Base-by-base conservation (phyloP, 129 eudicot species). In the Chrysanthemum lavandulifolium region DNA sequence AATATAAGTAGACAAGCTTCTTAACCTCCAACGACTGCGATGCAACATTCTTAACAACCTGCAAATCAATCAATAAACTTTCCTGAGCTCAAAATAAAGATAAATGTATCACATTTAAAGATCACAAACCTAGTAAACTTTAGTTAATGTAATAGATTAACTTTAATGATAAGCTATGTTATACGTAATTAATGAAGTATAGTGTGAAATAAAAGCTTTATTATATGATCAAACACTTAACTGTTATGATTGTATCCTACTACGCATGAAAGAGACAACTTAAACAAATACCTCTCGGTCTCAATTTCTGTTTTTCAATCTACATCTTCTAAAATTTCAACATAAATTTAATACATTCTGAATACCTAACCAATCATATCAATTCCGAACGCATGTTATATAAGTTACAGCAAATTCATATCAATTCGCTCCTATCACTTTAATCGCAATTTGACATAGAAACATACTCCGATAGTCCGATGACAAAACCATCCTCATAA, bases 1-100 rank as follows among this genome's bases (percentile, higher is more conserved):
- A 74, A 76, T 95, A 95, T 82, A 90, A 77, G 91, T 95, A 95
- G 61, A 95, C 99, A 75, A 95, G 93, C 87, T 95, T 95, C 89
- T 95, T 95, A 55, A 90, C 96, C 83, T 95, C 97, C 85, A 95
- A 73, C 1, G 99, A 84, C 78, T 86, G 97, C 71, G 91, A 82
- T n/a, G 97, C 97, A 69, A 95, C 99, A 66, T 95, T 95, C 73
- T 95, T 95, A 67, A 95, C 99, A 74, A 90, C 99, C 99, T 95
- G 89, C 53, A 65, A 61, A 55, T 71, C 56, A 77, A 81, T 56
- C 52, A 72, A 65, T 31, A 31, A 65, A 61, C 47, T 13, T 25
- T 48, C 27, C 47, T 59, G 63, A 60, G 58, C 11, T 57, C 18
- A 25, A 75, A 67, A 25, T 58, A 19, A 47, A 29, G 59, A 60